Evolutionary conservation across 176 grass and related monocot species (phyloP), one percentile per base, ranked within the genome.

Genomic region (Paspalum vaginatum): DNA sequence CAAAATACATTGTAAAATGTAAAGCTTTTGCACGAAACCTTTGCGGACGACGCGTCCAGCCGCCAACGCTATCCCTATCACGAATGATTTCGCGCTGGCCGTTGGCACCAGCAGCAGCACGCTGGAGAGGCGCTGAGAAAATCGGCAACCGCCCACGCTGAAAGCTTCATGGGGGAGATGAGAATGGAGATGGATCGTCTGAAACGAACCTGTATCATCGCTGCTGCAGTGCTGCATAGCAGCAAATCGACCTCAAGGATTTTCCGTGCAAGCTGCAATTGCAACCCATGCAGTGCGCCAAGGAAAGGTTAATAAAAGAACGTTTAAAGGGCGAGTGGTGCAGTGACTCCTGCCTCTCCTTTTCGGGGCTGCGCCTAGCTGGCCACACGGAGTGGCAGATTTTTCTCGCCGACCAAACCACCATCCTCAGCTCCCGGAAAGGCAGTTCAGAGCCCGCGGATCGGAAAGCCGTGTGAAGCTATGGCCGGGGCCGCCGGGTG

Each of bases 341-440:
- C 54, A 63, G 66, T 13, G 65, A 79, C 43, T 51, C 20, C 54
- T 68, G 75, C 75, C 12, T 69, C 18, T 22, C 32, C 45, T 64
- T 68, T 52, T 39, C 76, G 13, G 76, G 61, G 12, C n/a, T 21
- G n/a, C 56, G 52, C 46, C 10, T 75, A 84, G 76, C 81, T 80
- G 81, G 52, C 56, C 70, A 63, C 76, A 85, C 81, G 76, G 76
- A 80, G 18, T 25, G 22, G 44, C 61, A 38, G 68, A 44, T 61
- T 73, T 84, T 61, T 61, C 51, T 24, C 57, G 72, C 65, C 79
- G 39, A 61, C 76, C 47, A 21, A 25, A 59, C 81, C 81, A 21
- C 65, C 40, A 61, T 61, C 55, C 4, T 14, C 48, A 26, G 73
- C 62, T 77, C 20, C 53, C 74, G n/a, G 52, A 60, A 76, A 49